Base-by-base conservation (phyloP, 2,329 filamentous ascomycete genomes). In the Chaetomium globosum region DNA sequence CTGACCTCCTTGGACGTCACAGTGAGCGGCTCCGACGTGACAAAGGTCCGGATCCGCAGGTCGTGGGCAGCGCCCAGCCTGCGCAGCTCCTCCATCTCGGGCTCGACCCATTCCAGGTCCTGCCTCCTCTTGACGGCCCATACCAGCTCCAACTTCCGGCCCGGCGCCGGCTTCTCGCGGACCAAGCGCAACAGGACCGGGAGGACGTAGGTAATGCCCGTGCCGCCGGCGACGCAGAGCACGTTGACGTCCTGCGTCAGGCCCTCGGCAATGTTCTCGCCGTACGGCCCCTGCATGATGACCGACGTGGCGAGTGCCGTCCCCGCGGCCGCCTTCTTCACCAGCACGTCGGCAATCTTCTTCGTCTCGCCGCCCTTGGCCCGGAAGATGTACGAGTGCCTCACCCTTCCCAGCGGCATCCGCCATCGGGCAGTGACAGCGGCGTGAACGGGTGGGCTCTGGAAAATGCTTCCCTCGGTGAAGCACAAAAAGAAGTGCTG, bases 401-500 rank as follows among this genome's bases (percentile, higher is more conserved):
- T 75, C 10, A 84, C 79, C 79, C 2, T 73, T 68, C 0, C 80
- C 76, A 61, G 77, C 73, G 23, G 74, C 71, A 0, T 68, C 67
- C 4, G 79, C 74, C 7, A 76, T 70, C 0, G 86, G 86, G 87
- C 0, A 83, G 74, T 61, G 82, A 87, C 9, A 87, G 78, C 0
- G 87, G 85, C 0, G 88, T 91, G 72, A 91, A 89, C 0, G 89
- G 89, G 71, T 92, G 89, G 89, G 0, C 86, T 87, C 75, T 92
- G 88, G 87, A 88, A 91, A 70, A 91, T 82, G 70, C 82, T 88
- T 36, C 85, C 79, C 66, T 87, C 83, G 0, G 86, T 80, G 71
- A 92, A 91, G 74, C 84, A 89, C 19, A 91, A 78, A 71, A 86
- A 91, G 74, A 89, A 91, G 72, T 92, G 89, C 75, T 91, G 86